Evolutionary conservation across 371 early-diverging fungal species (phyloP).

Genomic region (Mucor lusitanicus): DNA sequence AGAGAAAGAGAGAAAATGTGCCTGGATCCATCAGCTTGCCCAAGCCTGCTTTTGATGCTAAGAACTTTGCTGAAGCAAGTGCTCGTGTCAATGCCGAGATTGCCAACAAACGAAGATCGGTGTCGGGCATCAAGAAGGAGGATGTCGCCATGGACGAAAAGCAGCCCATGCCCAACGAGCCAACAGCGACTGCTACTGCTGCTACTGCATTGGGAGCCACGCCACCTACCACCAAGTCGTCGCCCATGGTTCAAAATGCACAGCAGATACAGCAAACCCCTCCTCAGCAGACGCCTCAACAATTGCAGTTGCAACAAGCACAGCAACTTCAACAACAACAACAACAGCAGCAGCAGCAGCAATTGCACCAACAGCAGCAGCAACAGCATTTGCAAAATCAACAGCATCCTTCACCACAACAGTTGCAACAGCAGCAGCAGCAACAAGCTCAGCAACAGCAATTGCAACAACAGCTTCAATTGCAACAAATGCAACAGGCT

Average conservation of each 20-base stretch:
- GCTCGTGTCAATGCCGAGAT: conserved; percentile 23
- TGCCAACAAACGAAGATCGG: conserved; percentile 18
- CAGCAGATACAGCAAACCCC: conserved; percentile 22
- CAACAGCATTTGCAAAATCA: conserved; percentile 5
- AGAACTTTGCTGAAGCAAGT: conserved; percentile 31
- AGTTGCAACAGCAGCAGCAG: conserved; percentile 15
- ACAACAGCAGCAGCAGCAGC: conserved; percentile 12
- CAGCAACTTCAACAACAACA: conserved; percentile 23
- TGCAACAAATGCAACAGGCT: conserved; percentile 18
- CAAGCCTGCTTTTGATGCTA: conserved; percentile 41
- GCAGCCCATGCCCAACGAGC: background rate
- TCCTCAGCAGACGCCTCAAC: conserved; percentile 22
- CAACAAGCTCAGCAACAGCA: conserved; percentile 23
- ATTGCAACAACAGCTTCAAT: conserved; percentile 20
- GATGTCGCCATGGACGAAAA: conserved; percentile 1
- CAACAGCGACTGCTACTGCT: too few relatives aligned
- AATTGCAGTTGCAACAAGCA: conserved; percentile 20
- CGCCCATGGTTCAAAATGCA: background rate
- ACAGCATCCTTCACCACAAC: conserved; percentile 7
- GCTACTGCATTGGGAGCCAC: background rate
- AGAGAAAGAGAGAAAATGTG: conserved; percentile 45
- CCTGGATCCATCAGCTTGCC: conserved; percentile 44
- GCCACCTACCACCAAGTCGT: conserved; percentile 5
- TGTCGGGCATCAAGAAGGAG: conserved; percentile 14
- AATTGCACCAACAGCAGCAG: conserved; percentile 1